Conservation (phyloP, 1,284 basidiomycete species). For the Microbotryomycetes sp. region DNA sequence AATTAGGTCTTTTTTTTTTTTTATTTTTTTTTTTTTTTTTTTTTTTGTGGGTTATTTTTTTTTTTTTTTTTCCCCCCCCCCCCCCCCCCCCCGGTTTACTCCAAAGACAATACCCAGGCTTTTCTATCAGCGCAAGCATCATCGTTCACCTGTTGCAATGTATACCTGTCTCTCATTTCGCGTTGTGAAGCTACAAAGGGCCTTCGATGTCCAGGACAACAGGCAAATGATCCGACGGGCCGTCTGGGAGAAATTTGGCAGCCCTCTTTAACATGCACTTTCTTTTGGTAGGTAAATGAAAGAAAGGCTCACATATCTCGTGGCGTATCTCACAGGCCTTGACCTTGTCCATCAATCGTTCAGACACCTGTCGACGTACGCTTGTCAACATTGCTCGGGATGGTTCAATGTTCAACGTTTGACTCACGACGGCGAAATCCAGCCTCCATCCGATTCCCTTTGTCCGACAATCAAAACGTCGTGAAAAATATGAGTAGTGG, state of each 20-base stretch:
- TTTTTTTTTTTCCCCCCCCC: too few relatives aligned
- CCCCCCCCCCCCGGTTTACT: too few relatives aligned
- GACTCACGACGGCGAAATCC: constrained; percentile 63
- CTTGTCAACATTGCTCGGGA: background rate
- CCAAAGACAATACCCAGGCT: too few relatives aligned
- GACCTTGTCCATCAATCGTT: constrained; percentile 24
- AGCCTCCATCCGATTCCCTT: constrained; percentile 83
- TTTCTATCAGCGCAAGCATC: too few relatives aligned
- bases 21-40: background rate
- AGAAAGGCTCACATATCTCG: constrained; percentile 18
- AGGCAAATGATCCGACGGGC: constrained; percentile 34
- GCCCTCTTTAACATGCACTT: too few relatives aligned
- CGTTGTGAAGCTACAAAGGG: constrained; percentile 1
- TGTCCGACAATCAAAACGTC: constrained; percentile 63
- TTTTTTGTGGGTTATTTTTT: too few relatives aligned
- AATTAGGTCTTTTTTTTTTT: background rate
- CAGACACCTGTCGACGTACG: constrained; percentile 20
- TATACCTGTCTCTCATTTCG: too few relatives aligned
- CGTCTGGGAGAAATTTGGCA: too few relatives aligned
- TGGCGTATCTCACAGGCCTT: constrained; percentile 35
- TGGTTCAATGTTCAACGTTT: background rate
- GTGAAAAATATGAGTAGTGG: constrained; percentile 74
- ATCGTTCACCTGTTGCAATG: too few relatives aligned
- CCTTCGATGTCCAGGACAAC: constrained; percentile 33
- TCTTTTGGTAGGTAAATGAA: too few relatives aligned